These are phyloP conservation scores for Monilinia fructigena DNA, from an alignment of 2,329 filamentous ascomycete genomes.

Conservation along the genomic window DNA sequence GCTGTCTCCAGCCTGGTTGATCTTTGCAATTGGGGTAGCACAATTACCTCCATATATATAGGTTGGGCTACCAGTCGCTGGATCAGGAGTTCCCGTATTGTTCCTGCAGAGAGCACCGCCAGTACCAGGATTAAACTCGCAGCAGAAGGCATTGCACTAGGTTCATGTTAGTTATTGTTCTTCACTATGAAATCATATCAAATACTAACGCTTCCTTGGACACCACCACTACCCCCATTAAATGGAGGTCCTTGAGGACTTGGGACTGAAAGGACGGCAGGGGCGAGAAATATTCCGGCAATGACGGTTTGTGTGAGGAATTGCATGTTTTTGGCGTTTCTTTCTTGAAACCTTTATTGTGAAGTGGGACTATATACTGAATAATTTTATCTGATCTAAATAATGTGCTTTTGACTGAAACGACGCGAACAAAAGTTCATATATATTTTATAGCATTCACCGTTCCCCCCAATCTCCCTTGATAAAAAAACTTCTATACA, in stretches of 20 bases:
- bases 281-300: background rate
- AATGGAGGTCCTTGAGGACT: background rate
- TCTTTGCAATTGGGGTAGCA: background rate
- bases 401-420: background rate
- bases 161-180: background rate
- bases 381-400: background rate
- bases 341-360: background rate
- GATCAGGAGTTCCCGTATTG: background rate
- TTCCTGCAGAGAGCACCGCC: conserved; percentile 2
- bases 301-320: background rate
- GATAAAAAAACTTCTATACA: background rate
- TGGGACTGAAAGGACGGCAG: background rate
- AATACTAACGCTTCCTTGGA: background rate
- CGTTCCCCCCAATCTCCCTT: background rate
- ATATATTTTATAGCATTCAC: background rate
- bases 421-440: no score
- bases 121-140: background rate
- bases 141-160: conserved; percentile 11
- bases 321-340: background rate
- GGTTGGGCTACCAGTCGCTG: background rate
- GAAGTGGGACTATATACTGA: background rate
- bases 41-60: background rate
- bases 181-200: no score
- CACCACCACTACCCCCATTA: background rate
- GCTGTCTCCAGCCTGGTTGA: background rate